Evolutionary conservation across 441 rosid genomes (phyloP).

Genomic region (Viola pubescens): DNA sequence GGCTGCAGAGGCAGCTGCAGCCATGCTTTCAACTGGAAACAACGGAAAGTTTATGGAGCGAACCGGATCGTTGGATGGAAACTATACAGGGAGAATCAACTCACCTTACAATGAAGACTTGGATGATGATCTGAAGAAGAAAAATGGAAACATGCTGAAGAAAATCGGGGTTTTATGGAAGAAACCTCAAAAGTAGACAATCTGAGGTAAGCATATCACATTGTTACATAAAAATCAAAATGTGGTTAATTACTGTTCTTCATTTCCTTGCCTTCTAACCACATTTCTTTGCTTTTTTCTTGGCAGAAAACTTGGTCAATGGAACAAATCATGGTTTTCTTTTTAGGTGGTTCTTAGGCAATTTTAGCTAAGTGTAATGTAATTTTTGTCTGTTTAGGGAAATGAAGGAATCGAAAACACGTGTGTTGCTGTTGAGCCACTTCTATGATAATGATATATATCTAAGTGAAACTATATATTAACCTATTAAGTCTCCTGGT

Average conservation of each 20-base stretch:
- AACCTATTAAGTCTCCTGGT: too few species aligned
- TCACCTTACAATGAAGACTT: conserved; percentile 50
- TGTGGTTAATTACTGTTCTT: neutral
- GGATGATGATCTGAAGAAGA: conserved; percentile 87
- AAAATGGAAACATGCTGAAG: conserved; percentile 79
- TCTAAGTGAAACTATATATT: too few species aligned
- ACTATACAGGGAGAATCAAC: conserved; percentile 31
- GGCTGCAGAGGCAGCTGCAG: conserved; percentile 89
- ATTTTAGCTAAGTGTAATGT: too few species aligned
- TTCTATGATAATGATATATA: too few species aligned
- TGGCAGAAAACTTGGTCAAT: neutral
- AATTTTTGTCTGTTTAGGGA: too few species aligned
- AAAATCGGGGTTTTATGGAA: conserved; percentile 83
- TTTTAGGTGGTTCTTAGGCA: too few species aligned
- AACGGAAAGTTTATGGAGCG: conserved; percentile 60
- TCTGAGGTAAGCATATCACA: too few species aligned
- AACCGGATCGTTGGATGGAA: conserved; percentile 43
- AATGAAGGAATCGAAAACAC: too few species aligned
- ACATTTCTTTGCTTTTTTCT: neutral
- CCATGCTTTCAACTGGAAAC: conserved; percentile 58
- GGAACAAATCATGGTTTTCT: too few species aligned
- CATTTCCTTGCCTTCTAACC: neutral
- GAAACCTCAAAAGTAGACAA: conserved; percentile 48
- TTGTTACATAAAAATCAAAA: too few species aligned
- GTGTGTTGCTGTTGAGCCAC: too few species aligned